These are phyloP conservation scores for Malbranchea cinnamomea DNA, from an alignment of 2,329 filamentous ascomycete species.

Conservation along the genomic window DNA sequence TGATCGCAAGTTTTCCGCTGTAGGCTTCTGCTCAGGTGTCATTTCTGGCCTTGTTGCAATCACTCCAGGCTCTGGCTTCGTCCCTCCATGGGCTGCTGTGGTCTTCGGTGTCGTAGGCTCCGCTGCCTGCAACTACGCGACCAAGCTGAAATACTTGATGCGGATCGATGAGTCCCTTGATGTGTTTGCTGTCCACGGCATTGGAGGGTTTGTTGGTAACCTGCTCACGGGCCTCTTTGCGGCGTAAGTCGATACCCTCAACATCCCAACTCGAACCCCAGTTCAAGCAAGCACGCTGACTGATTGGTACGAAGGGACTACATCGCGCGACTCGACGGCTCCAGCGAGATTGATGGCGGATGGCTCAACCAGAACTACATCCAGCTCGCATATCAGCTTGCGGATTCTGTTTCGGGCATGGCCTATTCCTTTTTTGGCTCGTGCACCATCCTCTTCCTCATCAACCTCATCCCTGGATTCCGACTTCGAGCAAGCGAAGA, in stretches of 20 bases:
- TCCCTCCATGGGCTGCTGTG: conserved; percentile 71
- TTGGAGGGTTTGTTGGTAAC: conserved; percentile 68
- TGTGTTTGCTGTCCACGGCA: conserved; percentile 70
- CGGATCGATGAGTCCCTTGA: conserved; percentile 73
- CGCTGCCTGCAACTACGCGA: conserved; percentile 71
- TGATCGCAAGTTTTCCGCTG: conserved; percentile 82
- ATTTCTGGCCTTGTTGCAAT: conserved; percentile 78
- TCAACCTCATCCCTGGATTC: conserved; percentile 64
- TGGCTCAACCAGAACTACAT: conserved; percentile 76
- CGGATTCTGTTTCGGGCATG: conserved; percentile 62
- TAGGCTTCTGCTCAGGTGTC: conserved; percentile 84
- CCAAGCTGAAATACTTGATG: conserved; percentile 76
- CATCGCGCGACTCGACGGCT: conserved; percentile 66
- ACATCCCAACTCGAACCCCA: neutral
- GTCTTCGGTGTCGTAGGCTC: conserved; percentile 66
- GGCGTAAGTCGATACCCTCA: conserved; percentile 33
- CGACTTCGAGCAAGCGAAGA: conserved; percentile 60
- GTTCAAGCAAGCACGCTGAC: neutral
- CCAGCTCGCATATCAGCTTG: conserved; percentile 70
- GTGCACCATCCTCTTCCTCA: conserved; percentile 62
- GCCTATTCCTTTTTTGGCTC: conserved; percentile 66
- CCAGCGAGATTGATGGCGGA: conserved; percentile 52
- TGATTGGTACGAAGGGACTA: conserved; percentile 40
- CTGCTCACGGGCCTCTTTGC: conserved; percentile 71
- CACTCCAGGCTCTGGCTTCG: conserved; percentile 74